Conservation (phyloP, 805 yeast species). For the Kluyveromyces siamensis region DNA sequence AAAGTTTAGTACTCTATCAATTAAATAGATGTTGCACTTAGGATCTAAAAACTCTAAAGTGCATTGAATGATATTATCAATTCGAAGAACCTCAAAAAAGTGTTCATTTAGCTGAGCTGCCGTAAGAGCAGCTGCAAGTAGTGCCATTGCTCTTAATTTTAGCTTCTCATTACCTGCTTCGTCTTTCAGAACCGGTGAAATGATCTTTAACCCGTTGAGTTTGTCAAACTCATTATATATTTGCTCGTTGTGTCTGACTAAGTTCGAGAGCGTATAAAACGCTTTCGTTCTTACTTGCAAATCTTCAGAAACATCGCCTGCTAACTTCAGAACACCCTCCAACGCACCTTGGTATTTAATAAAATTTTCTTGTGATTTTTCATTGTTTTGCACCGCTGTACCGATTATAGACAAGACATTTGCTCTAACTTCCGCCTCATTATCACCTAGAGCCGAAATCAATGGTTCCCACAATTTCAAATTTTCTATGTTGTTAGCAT, state of each 20-base stretch:
- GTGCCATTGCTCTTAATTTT: constrained; percentile 45
- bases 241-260: constrained; percentile 56
- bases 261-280: constrained; percentile 66
- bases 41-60: constrained; percentile 21
- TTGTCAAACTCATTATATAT: constrained; percentile 49
- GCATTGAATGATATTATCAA: constrained; percentile 19
- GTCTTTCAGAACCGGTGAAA: constrained; percentile 28
- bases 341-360: constrained; percentile 42
- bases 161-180: constrained; percentile 29
- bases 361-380: constrained; percentile 61
- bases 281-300: constrained; percentile 48
- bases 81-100: constrained; percentile 29
- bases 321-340: constrained; percentile 35
- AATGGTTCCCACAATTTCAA: constrained; percentile 73
- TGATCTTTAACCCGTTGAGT: constrained; percentile 53
- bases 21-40: constrained; percentile 36
- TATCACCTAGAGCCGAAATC: constrained; percentile 41
- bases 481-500: constrained; percentile 86
- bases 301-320: constrained; percentile 21
- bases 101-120: constrained; percentile 38
- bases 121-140: constrained; percentile 51
- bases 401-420: constrained; percentile 71
- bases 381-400: constrained; percentile 89
- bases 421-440: constrained; percentile 38
- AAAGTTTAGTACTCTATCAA: constrained; percentile 49